These are phyloP conservation scores for Claviceps humidiphila DNA, from an alignment of 2,329 filamentous ascomycete genomes.

Conservation along the genomic window DNA sequence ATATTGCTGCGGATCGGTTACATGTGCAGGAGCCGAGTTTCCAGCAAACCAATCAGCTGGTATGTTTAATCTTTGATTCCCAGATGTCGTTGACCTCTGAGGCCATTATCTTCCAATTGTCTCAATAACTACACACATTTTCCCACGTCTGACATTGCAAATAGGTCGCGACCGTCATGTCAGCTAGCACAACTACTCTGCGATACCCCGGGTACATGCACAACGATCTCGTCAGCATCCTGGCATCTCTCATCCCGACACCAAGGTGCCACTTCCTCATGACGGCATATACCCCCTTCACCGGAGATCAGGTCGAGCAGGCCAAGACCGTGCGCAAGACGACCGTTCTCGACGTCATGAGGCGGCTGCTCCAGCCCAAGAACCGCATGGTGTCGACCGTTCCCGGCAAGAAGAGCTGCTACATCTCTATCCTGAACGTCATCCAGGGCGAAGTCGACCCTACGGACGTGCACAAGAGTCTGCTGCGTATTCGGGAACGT, in stretches of 20 bases:
- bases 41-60: conserved; percentile 93
- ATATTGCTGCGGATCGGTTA: conserved; percentile 86
- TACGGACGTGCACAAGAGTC: conserved; percentile 95
- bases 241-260: conserved; percentile 90
- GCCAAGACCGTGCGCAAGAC: conserved; percentile 97
- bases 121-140: background rate
- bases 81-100: no score
- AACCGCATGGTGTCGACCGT: conserved; percentile 98
- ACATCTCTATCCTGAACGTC: conserved; percentile 97
- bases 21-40: conserved; percentile 94
- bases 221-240: conserved; percentile 94
- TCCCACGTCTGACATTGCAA: no score
- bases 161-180: conserved; percentile 91
- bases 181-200: conserved; percentile 88
- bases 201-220: conserved; percentile 99
- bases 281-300: conserved; percentile 97
- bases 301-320: conserved; percentile 88
- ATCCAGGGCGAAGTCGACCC: conserved; percentile 98
- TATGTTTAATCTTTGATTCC: conserved; percentile 17
- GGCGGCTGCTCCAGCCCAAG: conserved; percentile 86
- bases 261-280: conserved; percentile 96
- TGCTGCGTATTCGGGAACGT: conserved; percentile 88
- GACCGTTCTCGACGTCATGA: conserved; percentile 95
- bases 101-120: background rate
- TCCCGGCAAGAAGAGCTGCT: conserved; percentile 93